Evolutionary conservation across 2,329 filamentous ascomycete genomes (phyloP).

Genomic region (Basipetospora chlamydospora): DNA sequence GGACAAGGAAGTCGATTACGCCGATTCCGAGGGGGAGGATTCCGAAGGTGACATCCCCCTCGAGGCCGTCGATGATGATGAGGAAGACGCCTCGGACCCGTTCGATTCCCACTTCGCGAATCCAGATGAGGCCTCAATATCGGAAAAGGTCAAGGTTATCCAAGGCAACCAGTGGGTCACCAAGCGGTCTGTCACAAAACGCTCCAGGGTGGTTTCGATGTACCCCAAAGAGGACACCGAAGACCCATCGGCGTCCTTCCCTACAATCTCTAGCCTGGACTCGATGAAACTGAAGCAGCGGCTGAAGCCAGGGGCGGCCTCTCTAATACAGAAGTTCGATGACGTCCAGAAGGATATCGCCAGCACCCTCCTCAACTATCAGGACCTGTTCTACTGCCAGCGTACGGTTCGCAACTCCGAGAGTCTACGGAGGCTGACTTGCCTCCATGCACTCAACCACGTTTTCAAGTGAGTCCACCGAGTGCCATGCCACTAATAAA

Average conservation of each 20-base stretch:
- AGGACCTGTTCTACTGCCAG: slow-evolving; percentile 63
- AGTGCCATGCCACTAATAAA: no score
- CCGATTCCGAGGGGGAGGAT: slow-evolving; percentile 20
- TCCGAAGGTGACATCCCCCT: slow-evolving; percentile 24
- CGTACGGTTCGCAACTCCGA: slow-evolving; percentile 55
- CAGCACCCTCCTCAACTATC: slow-evolving; percentile 65
- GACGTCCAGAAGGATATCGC: slow-evolving; percentile 50
- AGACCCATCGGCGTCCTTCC: no score
- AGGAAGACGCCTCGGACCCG: slow-evolving; percentile 46
- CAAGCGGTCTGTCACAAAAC: slow-evolving; percentile 29
- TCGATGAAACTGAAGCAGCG: slow-evolving; percentile 56
- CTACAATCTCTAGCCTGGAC: no score
- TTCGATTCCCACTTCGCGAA: slow-evolving; percentile 70
- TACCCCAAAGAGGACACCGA: slow-evolving; percentile 22
- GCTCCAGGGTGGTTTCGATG: slow-evolving; percentile 32
- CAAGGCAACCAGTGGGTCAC: slow-evolving; percentile 36
- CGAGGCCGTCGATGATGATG: slow-evolving; percentile 31
- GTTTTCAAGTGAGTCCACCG: slow-evolving; percentile 58
- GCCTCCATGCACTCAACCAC: slow-evolving; percentile 81
- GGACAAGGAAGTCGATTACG: slow-evolving; percentile 19
- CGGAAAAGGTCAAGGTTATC: slow-evolving; percentile 34
- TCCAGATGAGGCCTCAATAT: slow-evolving; percentile 46
- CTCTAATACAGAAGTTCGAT: slow-evolving; percentile 42
- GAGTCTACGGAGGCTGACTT: slow-evolving; percentile 55
- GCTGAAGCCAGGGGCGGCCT: slow-evolving; percentile 38